These are phyloP conservation scores for Trypanosomatidae sp. DNA, from an alignment of 208 protist species.

Conservation along the genomic window DNA sequence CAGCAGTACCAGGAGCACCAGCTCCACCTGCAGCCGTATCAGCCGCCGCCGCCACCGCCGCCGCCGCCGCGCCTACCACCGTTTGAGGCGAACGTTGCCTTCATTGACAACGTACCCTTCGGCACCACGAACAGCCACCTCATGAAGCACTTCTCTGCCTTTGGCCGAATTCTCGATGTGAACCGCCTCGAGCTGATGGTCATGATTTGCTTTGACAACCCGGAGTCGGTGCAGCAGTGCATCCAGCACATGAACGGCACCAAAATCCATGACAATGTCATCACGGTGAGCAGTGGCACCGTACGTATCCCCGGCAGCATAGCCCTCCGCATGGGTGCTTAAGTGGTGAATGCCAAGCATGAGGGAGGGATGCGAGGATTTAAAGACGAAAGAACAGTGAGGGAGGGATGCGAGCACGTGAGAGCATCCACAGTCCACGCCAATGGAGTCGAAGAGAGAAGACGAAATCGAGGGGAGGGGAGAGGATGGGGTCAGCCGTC, in stretches of 20 bases:
- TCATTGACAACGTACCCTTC: slow-evolving; percentile 87
- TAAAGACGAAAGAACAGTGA: neutral
- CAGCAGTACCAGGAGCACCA: neutral
- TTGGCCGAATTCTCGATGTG: slow-evolving; percentile 80
- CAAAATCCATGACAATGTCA: slow-evolving; percentile 58
- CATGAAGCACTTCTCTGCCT: slow-evolving; percentile 69
- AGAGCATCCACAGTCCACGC: neutral
- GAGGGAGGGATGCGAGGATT: neutral
- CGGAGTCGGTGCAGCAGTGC: slow-evolving; percentile 73
- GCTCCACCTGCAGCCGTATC: neutral
- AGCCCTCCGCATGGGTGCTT: slow-evolving; percentile 56
- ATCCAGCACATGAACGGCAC: slow-evolving; percentile 84
- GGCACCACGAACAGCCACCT: slow-evolving; percentile 75
- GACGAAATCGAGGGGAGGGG: neutral
- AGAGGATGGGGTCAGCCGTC: too few species aligned
- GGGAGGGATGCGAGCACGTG: neutral
- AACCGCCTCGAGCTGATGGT: slow-evolving; percentile 74
- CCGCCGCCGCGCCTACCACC: slow-evolving; percentile 32
- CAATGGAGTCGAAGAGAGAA: neutral
- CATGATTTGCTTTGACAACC: slow-evolving; percentile 80
- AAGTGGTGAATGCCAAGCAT: neutral
- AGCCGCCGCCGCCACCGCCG: neutral
- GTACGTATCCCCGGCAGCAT: slow-evolving; percentile 71
- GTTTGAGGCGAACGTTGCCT: slow-evolving; percentile 61
- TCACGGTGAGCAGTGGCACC: slow-evolving; percentile 85